A percentile compares a stretch with the other conserved stretches of the same genome.
Conservation (phyloP, 2,329 filamentous ascomycete genomes). For the Rachicladosporium sp. region DNA sequence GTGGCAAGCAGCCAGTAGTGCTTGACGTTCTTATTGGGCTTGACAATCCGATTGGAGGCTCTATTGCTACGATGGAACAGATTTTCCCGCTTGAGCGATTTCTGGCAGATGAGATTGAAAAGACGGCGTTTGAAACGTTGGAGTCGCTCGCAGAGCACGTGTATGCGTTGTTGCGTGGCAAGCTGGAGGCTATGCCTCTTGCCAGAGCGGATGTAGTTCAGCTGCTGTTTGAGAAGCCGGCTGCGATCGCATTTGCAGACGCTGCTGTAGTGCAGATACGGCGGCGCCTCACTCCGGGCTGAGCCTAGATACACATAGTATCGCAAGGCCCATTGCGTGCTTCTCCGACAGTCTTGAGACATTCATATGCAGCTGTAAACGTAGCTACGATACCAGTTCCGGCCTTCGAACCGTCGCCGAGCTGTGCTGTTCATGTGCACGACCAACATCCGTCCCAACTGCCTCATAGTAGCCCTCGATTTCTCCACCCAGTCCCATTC, state of each 20-base stretch:
- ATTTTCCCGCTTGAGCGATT: too few species aligned
- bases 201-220: slow-evolving; percentile 27
- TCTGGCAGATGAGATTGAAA: slow-evolving; percentile 18
- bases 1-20: slow-evolving; percentile 51
- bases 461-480: too few species aligned
- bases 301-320: too few species aligned
- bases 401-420: too few species aligned
- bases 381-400: too few species aligned
- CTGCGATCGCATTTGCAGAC: slow-evolving; percentile 60
- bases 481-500: too few species aligned
- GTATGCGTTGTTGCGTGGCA: slow-evolving; percentile 10
- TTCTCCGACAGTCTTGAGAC: too few species aligned
- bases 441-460: too few species aligned
- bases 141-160: slow-evolving; percentile 36
- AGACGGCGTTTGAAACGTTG: slow-evolving; percentile 35
- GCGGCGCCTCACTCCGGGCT: not conserved
- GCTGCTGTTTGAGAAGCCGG: slow-evolving; percentile 58
- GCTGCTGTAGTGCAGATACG: slow-evolving; percentile 53
- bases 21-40: slow-evolving; percentile 29
- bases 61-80: slow-evolving; percentile 1
- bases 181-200: not conserved
- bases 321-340: too few species aligned
- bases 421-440: too few species aligned
- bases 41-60: slow-evolving; percentile 2
- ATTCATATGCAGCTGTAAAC: too few species aligned